A percentile compares a stretch with the other conserved stretches of the same genome.
Evolutionary conservation across 306 rosid species (phyloP).

Genomic region (Canavalia gladiata): DNA sequence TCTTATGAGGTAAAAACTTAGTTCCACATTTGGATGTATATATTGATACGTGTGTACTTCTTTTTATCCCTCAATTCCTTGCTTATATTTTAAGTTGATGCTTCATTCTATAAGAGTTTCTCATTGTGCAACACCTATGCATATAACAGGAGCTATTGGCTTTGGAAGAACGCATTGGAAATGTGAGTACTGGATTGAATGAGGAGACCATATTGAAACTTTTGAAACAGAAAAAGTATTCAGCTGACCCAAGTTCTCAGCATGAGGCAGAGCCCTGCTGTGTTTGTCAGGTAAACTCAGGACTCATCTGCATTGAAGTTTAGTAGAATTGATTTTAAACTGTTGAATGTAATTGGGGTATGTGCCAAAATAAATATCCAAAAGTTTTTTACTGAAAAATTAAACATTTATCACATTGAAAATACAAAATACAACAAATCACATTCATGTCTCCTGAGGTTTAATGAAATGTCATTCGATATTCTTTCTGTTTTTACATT

Average conservation of each 20-base stretch:
- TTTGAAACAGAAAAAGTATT: slow-evolving; percentile 68
- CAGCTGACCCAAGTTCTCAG: slow-evolving; percentile 53
- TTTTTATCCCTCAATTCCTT: background rate
- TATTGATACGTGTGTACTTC: background rate
- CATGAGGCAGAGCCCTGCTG: slow-evolving; percentile 87
- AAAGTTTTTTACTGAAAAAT: too few species aligned
- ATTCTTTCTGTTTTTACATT: too few species aligned
- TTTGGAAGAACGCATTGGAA: slow-evolving; percentile 96
- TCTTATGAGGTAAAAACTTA: slow-evolving; percentile 82
- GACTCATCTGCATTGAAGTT: too few species aligned
- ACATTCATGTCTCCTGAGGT: too few species aligned
- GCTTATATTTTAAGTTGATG: background rate
- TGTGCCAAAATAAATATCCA: too few species aligned
- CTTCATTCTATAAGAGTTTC: slow-evolving; percentile 14
- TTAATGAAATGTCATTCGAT: too few species aligned
- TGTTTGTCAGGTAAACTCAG: slow-evolving; percentile 82
- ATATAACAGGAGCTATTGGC: slow-evolving; percentile 84
- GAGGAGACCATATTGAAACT: slow-evolving; percentile 71
- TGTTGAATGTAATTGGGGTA: too few species aligned
- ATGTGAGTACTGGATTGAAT: slow-evolving; percentile 86
- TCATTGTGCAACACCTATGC: background rate
- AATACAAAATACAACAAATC: too few species aligned
- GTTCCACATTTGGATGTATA: slow-evolving; percentile 12
- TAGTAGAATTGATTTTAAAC: too few species aligned
- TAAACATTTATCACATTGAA: too few species aligned